These are phyloP conservation scores for Saposhnikovia divaricata DNA, from an alignment of 129 eudicot species.

Conservation along the genomic window DNA sequence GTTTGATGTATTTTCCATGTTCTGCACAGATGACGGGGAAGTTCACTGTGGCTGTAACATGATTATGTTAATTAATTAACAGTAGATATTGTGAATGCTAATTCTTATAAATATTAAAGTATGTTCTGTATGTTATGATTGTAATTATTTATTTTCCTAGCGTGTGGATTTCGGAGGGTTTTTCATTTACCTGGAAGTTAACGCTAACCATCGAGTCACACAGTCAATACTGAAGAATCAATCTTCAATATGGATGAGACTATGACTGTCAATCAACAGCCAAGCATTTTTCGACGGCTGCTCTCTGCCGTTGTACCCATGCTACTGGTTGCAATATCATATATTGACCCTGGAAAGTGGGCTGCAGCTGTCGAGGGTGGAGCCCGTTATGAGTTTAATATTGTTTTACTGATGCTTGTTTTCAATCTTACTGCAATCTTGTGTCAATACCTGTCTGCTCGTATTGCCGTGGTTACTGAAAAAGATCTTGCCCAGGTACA, in stretches of 20 bases:
- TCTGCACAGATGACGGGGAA: conserved; percentile 6
- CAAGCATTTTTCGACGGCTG: conserved; percentile 30
- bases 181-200: background rate
- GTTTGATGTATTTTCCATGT: conserved; percentile 14
- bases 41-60: conserved; percentile 9
- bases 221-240: background rate
- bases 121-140: background rate
- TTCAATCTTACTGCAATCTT: conserved; percentile 64
- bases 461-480: conserved; percentile 60
- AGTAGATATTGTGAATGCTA: background rate
- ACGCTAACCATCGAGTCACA: background rate
- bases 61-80: background rate
- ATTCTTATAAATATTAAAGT: background rate
- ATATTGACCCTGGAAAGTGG: conserved; percentile 94
- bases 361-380: conserved; percentile 77
- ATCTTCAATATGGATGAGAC: conserved; percentile 46
- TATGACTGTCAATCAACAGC: conserved; percentile 24
- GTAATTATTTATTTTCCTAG: conserved; percentile 10
- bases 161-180: background rate
- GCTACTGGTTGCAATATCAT: conserved; percentile 59
- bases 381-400: conserved; percentile 67
- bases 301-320: conserved; percentile 62
- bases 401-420: conserved; percentile 41
- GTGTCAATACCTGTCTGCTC: conserved; percentile 79
- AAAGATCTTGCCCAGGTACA: conserved; percentile 73